Evolutionary conservation across 2,329 filamentous ascomycete species (phyloP), one percentile per base, ranked within the genome.

Genomic region (Pseudogymnoascus sp.): DNA sequence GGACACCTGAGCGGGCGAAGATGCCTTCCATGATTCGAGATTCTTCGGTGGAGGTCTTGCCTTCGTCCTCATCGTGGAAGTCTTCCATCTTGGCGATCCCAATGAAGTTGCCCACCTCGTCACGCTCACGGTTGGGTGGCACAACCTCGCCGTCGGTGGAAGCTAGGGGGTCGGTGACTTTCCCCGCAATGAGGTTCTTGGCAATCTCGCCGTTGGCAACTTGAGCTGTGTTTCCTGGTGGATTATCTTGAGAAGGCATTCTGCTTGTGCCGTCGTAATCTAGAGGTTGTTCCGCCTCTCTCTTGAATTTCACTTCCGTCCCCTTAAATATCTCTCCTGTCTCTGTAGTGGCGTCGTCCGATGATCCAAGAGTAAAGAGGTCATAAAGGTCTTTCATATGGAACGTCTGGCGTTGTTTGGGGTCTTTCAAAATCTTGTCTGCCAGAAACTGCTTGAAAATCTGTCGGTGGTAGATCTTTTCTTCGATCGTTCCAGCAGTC

Each of bases 361-460:
- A 83, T 12, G 83, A 82, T 19, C 86, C 89, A 2, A 95, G 80
- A 0, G 86, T 91, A 74, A 99, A 99, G 0, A 99, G 81, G 72
- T 99, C 93, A 67, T 97, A 91, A 14, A 99, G 77, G 70, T 97
- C 92, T 63, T 88, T 89, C 69, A 96, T 81, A 63, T 96, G 91
- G 73, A 97, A 96, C 0, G 89, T 92, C 67, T 94, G 91, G 21
- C 91, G 86, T 74, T 97, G 92, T 71, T 96, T 96, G 0, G 94
- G 92, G 69, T 99, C 93, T 68, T 90, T 92, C 60, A 99, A 75
- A 6, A 99, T 92, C 74, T 97, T 97, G 77, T 97, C 96, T 3
- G 92, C 94, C 65, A 99, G 81, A 72, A 97, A 97, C 69, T 97
- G 93, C 75, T 99, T 99, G 80, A 96, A 99, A 60, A 99, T 94